A percentile compares a stretch with the other conserved stretches of the same genome.
These are phyloP conservation scores for Agmasoma carcini DNA, from an alignment of 371 early-diverging fungal species.

Conservation along the genomic window DNA sequence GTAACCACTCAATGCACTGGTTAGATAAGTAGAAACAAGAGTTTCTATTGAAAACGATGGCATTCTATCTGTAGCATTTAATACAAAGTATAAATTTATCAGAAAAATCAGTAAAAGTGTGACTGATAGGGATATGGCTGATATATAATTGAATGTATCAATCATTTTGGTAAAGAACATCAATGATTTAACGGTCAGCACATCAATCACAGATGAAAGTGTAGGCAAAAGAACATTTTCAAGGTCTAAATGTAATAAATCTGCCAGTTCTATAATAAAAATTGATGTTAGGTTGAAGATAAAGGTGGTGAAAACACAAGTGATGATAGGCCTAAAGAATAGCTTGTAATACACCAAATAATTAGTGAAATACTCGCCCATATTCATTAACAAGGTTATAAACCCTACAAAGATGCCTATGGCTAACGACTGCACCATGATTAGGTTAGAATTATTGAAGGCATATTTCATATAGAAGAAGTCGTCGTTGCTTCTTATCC, in stretches of 20 bases:
- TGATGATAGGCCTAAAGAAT: slow-evolving; percentile 27
- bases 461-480: slow-evolving; percentile 36
- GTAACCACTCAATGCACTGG: slow-evolving; percentile 26
- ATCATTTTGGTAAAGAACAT: slow-evolving; percentile 31
- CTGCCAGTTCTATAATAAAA: slow-evolving; percentile 28
- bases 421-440: slow-evolving; percentile 40
- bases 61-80: slow-evolving; percentile 18
- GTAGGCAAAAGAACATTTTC: slow-evolving; percentile 52
- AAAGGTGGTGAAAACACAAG: slow-evolving; percentile 41
- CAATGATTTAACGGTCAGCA: slow-evolving; percentile 27
- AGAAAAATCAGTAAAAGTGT: slow-evolving; percentile 4
- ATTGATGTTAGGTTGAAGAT: slow-evolving; percentile 42
- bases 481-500: background rate
- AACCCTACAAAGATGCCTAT: slow-evolving; percentile 48
- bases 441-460: slow-evolving; percentile 45
- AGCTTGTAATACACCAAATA: slow-evolving; percentile 2
- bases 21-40: slow-evolving; percentile 21
- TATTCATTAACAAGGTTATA: slow-evolving; percentile 18
- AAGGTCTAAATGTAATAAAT: slow-evolving; percentile 33
- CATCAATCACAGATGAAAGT: slow-evolving; percentile 47
- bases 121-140: background rate
- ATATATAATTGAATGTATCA: background rate
- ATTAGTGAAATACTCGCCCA: slow-evolving; percentile 15
- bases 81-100: slow-evolving; percentile 21
- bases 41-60: slow-evolving; percentile 34